Conservation (phyloP, 2,329 filamentous ascomycete genomes). For the Hirsutella rhossiliensis region DNA sequence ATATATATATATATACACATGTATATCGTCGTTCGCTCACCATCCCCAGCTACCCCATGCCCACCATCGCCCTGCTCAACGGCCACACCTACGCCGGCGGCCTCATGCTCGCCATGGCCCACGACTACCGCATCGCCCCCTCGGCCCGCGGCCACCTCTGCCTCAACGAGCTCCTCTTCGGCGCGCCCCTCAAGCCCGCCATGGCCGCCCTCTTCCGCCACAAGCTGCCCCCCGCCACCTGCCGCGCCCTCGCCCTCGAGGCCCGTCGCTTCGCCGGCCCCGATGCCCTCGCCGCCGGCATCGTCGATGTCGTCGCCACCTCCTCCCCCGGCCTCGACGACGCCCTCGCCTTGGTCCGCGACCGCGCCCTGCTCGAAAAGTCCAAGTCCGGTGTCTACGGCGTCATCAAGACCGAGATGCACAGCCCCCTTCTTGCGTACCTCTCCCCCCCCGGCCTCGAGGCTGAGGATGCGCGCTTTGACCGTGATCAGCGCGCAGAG, state of each 20-base stretch:
- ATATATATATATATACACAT: neutral
- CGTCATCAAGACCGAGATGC: constrained; percentile 64
- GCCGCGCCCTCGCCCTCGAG: constrained; percentile 59
- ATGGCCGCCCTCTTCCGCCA: constrained; percentile 66
- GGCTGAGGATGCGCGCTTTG: constrained; percentile 35
- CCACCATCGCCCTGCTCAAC: constrained; percentile 66
- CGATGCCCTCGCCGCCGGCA: constrained; percentile 50
- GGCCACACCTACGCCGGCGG: constrained; percentile 74
- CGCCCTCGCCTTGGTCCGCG: constrained; percentile 44
- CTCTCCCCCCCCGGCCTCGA: constrained; percentile 40
- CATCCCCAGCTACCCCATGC: constrained; percentile 63
- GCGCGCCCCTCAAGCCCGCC: constrained; percentile 58
- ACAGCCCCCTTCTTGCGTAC: constrained; percentile 48
- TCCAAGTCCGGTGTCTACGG: constrained; percentile 56
- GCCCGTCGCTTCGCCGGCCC: constrained; percentile 53
- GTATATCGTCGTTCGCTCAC: too few relatives aligned
- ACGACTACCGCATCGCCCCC: constrained; percentile 74
- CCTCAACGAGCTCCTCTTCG: constrained; percentile 72
- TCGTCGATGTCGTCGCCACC: constrained; percentile 62
- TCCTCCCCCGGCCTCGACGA: constrained; percentile 46
- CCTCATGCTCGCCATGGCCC: constrained; percentile 71
- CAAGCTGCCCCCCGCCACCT: constrained; percentile 47
- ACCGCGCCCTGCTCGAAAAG: constrained; percentile 48
- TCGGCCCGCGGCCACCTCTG: constrained; percentile 60
- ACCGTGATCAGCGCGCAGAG: constrained; percentile 25